Evolutionary conservation across 768 basidiomycete species (phyloP).

Genomic region (Leccinum uliginosum): DNA sequence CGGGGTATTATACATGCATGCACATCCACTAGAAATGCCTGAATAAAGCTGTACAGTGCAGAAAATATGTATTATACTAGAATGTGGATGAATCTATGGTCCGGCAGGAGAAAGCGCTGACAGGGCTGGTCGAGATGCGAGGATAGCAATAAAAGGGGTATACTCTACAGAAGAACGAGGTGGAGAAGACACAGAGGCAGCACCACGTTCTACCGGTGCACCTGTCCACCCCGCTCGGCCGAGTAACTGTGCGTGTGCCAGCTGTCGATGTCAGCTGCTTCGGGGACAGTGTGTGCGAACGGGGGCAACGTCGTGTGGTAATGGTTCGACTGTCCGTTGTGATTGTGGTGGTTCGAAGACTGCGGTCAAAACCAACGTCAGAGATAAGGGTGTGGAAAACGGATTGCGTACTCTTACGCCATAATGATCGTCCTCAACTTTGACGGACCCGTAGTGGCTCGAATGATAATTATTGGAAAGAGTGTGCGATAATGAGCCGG

Average conservation of each 20-base stretch:
- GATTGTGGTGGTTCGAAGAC: conserved; percentile 32
- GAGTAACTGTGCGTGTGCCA: conserved; percentile 58
- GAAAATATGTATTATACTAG: conserved; percentile 32
- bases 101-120: conserved; percentile 9
- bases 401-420: conserved; percentile 36
- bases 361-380: background rate
- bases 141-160: conserved; percentile 36
- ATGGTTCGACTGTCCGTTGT: conserved; percentile 35
- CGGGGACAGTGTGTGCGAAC: conserved; percentile 40
- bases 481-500: conserved; percentile 35
- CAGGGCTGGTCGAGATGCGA: conserved; percentile 17
- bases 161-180: conserved; percentile 25
- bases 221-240: conserved; percentile 55
- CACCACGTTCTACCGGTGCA: conserved; percentile 46
- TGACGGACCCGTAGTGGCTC: conserved; percentile 51
- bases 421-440: conserved; percentile 66
- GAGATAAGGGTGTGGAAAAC: background rate
- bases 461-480: conserved; percentile 42
- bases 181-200: background rate
- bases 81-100: conserved; percentile 29
- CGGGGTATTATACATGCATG: conserved; percentile 35
- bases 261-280: conserved; percentile 45
- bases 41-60: conserved; percentile 33
- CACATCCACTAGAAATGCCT: conserved; percentile 35
- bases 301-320: conserved; percentile 43